These are phyloP conservation scores for Phoma sp. DNA, from an alignment of 2,329 filamentous ascomycete species.

Conservation along the genomic window DNA sequence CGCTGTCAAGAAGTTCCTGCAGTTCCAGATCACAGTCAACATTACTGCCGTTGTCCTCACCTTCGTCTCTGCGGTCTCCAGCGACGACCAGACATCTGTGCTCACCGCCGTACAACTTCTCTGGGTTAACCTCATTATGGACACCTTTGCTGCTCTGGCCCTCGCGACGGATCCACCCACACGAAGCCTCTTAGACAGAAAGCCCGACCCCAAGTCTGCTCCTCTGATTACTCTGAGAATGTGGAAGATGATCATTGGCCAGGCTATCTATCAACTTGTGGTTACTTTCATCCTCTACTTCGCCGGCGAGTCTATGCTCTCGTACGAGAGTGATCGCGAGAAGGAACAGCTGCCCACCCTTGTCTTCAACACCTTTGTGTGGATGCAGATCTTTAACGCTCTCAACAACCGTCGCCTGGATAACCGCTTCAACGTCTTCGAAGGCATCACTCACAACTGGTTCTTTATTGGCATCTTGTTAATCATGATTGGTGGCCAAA, in stretches of 20 bases:
- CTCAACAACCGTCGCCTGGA: constrained; percentile 96
- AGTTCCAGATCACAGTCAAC: constrained; percentile 84
- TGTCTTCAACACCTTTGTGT: constrained; percentile 98
- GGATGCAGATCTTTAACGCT: constrained; percentile 99
- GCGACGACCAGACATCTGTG: constrained; percentile 72
- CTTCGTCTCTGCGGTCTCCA: constrained; percentile 85
- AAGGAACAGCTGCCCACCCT: constrained; percentile 71
- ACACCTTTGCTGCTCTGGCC: constrained; percentile 88
- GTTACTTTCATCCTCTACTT: constrained; percentile 86
- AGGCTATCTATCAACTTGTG: constrained; percentile 85
- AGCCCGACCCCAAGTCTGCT: constrained; percentile 77
- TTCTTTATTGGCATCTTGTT: constrained; percentile 88
- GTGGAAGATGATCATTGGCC: constrained; percentile 98
- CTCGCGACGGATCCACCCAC: constrained; percentile 90
- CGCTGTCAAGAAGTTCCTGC: constrained; percentile 52
- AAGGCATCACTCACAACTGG: constrained; percentile 82
- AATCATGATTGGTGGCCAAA: constrained; percentile 87
- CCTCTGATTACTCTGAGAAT: constrained; percentile 86
- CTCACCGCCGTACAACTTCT: constrained; percentile 89
- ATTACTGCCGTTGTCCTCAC: constrained; percentile 88
- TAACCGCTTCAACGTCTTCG: constrained; percentile 95
- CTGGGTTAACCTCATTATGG: constrained; percentile 98
- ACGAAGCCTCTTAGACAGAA: constrained; percentile 79
- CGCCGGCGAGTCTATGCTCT: constrained; percentile 68
- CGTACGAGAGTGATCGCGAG: constrained; percentile 58